phyloP scores from a whole-genome alignment of 2,329 filamentous ascomycete genomes.

The Cytospora paraplurivora region DNA sequence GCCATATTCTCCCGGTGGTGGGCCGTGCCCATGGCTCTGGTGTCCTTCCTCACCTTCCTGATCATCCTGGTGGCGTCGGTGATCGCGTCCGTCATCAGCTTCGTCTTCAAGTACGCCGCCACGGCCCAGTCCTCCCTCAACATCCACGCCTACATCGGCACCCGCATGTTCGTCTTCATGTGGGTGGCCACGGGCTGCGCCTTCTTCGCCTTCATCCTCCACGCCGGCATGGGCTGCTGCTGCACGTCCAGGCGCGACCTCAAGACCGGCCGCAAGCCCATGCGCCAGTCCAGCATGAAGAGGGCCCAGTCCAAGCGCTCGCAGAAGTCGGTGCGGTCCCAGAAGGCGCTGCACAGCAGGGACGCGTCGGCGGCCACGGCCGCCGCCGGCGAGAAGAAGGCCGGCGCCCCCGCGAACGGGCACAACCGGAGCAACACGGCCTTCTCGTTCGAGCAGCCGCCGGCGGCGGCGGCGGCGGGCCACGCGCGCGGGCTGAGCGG shows the following conservation, averaged over 20 bases:
- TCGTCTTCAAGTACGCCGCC: slow-evolving; percentile 79
- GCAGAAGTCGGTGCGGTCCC: slow-evolving; percentile 37
- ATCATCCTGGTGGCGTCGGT: slow-evolving; percentile 69
- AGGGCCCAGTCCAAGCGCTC: slow-evolving; percentile 26
- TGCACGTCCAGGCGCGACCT: slow-evolving; percentile 62
- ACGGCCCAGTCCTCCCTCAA: slow-evolving; percentile 73
- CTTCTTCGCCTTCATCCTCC: slow-evolving; percentile 70
- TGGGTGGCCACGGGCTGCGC: slow-evolving; percentile 75
- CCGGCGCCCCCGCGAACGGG: too few species aligned
- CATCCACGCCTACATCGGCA: slow-evolving; percentile 70
- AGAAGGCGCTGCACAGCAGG: slow-evolving; percentile 9
- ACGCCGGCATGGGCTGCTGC: slow-evolving; percentile 78
- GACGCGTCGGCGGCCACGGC: slow-evolving; percentile 12
- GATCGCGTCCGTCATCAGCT: slow-evolving; percentile 81
- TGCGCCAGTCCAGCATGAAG: slow-evolving; percentile 29
- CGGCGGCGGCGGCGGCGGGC: too few species aligned
- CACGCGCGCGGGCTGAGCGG: slow-evolving; percentile 10
- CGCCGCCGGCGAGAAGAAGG: not conserved
- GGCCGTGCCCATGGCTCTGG: slow-evolving; percentile 67
- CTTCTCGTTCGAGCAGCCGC: slow-evolving; percentile 26
- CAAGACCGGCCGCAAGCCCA: slow-evolving; percentile 40
- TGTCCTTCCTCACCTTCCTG: slow-evolving; percentile 68
- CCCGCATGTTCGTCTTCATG: slow-evolving; percentile 82
- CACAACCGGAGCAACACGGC: slow-evolving; percentile 26
- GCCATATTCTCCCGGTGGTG: slow-evolving; percentile 57